Percentiles rank a stretch among this genome's conserved stretches.
Conservation (phyloP, 495 filamentous ascomycete species). For the Trichocladium uniseriatum region DNA sequence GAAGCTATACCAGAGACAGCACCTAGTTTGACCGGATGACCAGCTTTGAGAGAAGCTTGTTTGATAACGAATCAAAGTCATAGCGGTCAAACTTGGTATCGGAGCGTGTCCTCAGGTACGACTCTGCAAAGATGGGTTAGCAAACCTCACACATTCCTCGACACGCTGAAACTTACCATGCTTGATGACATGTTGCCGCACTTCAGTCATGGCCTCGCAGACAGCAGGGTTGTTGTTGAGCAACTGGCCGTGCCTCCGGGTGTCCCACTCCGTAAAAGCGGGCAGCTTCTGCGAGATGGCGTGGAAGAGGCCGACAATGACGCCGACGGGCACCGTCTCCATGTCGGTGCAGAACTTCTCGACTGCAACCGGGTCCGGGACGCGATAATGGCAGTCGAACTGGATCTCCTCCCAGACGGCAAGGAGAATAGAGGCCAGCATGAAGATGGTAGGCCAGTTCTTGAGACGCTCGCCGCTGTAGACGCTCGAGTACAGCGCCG, state of each 20-base stretch:
- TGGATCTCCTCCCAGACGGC: conserved; percentile 97
- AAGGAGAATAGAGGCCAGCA: conserved; percentile 79
- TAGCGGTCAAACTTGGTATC: conserved; percentile 69
- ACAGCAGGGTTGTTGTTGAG: conserved; percentile 81
- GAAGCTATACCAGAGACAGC: conserved; percentile 15
- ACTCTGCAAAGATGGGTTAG: conserved; percentile 32
- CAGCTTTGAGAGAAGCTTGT: conserved; percentile 88
- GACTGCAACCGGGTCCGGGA: conserved; percentile 69
- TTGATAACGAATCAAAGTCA: conserved; percentile 88
- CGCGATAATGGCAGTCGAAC: conserved; percentile 89
- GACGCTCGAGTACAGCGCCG: conserved; percentile 78
- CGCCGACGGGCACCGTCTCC: conserved; percentile 87
- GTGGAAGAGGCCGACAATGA: conserved; percentile 89
- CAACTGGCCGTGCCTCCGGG: conserved; percentile 72
- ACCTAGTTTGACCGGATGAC: conserved; percentile 82
- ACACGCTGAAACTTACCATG: no score
- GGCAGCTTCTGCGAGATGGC: conserved; percentile 93
- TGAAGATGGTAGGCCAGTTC: conserved; percentile 97
- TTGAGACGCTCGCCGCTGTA: conserved; percentile 90
- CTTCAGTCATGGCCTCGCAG: conserved; percentile 90
- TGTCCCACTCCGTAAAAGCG: conserved; percentile 84
- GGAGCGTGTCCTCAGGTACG: conserved; percentile 46
- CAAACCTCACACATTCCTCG: no score
- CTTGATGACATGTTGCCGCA: conserved; percentile 76
- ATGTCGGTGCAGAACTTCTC: conserved; percentile 91